These are phyloP conservation scores for Xanthoparmelia taractica DNA, from an alignment of 495 filamentous ascomycete species.

Conservation along the genomic window DNA sequence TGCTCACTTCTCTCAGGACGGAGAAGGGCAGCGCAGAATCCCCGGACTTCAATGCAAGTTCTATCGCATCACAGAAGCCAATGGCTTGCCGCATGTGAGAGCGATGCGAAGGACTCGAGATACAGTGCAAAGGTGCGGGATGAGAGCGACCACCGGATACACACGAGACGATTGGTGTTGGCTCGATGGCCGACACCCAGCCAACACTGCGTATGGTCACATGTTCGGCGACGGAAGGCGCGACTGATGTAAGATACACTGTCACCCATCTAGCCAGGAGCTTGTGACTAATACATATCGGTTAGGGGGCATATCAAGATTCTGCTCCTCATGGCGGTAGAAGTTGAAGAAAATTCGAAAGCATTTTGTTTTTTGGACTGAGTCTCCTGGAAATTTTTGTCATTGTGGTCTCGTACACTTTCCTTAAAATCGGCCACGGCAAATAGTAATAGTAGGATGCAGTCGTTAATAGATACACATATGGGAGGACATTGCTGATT, in stretches of 20 bases:
- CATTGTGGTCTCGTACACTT: not conserved
- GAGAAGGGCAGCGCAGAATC: slow-evolving; percentile 27
- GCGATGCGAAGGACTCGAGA: slow-evolving; percentile 16
- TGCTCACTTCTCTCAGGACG: slow-evolving; percentile 37
- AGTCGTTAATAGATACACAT: not conserved
- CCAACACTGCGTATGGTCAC: slow-evolving; percentile 11
- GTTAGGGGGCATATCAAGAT: not conserved
- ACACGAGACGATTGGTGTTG: slow-evolving; percentile 4
- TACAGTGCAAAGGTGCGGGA: slow-evolving; percentile 19
- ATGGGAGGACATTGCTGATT: not conserved
- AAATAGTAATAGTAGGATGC: not conserved
- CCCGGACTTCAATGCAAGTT: slow-evolving; percentile 48
- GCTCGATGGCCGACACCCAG: slow-evolving; percentile 13
- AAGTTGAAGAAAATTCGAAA: not conserved
- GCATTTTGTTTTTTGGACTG: not conserved
- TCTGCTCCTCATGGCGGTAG: not conserved
- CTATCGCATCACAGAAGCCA: slow-evolving; percentile 45
- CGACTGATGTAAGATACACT: not conserved
- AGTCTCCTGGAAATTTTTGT: not conserved
- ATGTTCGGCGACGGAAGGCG: slow-evolving; percentile 4
- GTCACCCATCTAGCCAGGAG: not conserved
- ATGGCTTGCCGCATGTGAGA: slow-evolving; percentile 26
- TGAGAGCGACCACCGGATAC: slow-evolving; percentile 17
- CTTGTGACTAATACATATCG: not conserved
- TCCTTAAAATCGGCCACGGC: not conserved